Evolutionary conservation across 805 yeast genomes (phyloP).

Genomic region (Hanseniaspora vineae): DNA sequence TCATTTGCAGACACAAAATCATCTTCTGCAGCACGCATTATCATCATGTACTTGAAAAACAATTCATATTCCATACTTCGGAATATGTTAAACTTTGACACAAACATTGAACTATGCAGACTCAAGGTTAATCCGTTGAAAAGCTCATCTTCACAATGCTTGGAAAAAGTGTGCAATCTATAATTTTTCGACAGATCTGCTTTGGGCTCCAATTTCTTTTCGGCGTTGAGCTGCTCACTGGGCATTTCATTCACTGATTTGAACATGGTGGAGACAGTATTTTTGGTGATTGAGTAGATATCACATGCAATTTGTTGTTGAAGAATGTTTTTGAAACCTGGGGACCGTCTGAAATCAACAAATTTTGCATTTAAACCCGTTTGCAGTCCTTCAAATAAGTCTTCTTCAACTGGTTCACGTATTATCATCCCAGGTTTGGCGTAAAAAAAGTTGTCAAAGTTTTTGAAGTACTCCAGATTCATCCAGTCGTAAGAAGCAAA

Average conservation of each 20-base stretch:
- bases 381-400: constrained; percentile 2
- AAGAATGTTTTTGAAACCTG: constrained; percentile 1
- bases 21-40: background rate
- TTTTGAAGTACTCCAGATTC: constrained; percentile 1
- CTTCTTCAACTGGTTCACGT: background rate
- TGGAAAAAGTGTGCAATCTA: background rate
- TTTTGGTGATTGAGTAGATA: background rate
- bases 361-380: constrained; percentile 1
- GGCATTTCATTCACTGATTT: constrained; percentile 1
- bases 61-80: constrained; percentile 4
- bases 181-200: background rate
- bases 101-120: constrained; percentile 3
- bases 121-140: constrained; percentile 3
- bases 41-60: constrained; percentile 1
- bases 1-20: constrained; percentile 4
- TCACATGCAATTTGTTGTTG: background rate
- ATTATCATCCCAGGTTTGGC: constrained; percentile 3
- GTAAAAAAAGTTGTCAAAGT: constrained; percentile 2
- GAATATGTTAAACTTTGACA: constrained; percentile 5
- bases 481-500: constrained; percentile 1
- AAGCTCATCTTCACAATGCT: background rate
- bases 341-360: constrained; percentile 1
- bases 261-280: constrained; percentile 1
- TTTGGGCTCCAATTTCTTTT: background rate
- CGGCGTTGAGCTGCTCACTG: background rate